Evolutionary conservation across 176 grass and related monocot genomes (phyloP), one percentile per base, ranked within the genome.

Genomic region (Echinochloa phyllopogon): DNA sequence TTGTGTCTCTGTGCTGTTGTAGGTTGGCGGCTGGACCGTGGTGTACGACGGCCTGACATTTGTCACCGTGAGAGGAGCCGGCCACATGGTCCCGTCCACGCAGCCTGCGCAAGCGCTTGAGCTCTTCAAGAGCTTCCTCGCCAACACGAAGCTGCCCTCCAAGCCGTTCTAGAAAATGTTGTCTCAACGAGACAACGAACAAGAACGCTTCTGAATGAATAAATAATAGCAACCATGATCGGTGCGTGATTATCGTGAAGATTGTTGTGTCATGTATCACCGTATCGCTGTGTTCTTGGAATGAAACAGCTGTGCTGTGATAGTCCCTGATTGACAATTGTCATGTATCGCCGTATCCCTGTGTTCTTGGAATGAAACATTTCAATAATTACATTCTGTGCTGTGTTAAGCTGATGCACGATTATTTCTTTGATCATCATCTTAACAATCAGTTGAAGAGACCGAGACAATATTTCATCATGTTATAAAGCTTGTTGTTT

Each of bases 1-100:
- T 27, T 40, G 50, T 45, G 37, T 72, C 20, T n/a, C 6, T 69
- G 66, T 76, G 63, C 16, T 69, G 24, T 74, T 86, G 63, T 25
- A 89, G 87, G 87, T 92, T 78, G 84, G 90, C 40, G 90, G 90
- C n/a, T 89, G 90, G 90, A 89, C 75, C 18, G 73, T 89, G 41
- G 72, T 84, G 21, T 92, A 80, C 18, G 80, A 92, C 4, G 91
- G 91, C 23, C 68, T 92, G 61, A 92, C 84, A 52, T 92, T 87
- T 77, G 84, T 87, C 53, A 89, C 91, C 8, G 78, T 82, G 86
- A 87, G 78, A 76, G 86, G 86, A 20, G 86, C 86, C 27, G 78
- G 86, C 6, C 87, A 92, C 80, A 73, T 58, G 78, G 87, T 89
- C 6, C 91, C 91, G 18, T 59, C 84, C 11, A 80, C 78, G 51